A percentile compares a stretch with the other conserved stretches of the same genome.
These are phyloP conservation scores for Nemania serpens DNA, from an alignment of 2,329 filamentous ascomycete species.

Conservation along the genomic window DNA sequence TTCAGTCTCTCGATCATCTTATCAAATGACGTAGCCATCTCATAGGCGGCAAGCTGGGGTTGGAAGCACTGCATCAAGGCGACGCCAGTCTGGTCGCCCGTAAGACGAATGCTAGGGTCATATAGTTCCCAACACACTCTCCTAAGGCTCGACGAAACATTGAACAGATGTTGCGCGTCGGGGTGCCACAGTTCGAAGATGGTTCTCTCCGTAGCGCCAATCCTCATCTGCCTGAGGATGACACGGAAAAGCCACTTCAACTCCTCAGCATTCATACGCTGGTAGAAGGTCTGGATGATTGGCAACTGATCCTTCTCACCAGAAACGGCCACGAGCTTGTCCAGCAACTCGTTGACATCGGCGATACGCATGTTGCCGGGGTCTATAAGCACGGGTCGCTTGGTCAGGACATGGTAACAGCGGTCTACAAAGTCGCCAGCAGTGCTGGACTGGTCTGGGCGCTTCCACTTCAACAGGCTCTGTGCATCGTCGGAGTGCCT, in stretches of 20 bases:
- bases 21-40: slow-evolving; percentile 76
- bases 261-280: slow-evolving; percentile 90
- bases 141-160: slow-evolving; percentile 85
- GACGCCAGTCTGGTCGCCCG: slow-evolving; percentile 75
- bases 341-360: slow-evolving; percentile 86
- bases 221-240: slow-evolving; percentile 77
- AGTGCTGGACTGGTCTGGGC: slow-evolving; percentile 65
- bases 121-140: slow-evolving; percentile 94
- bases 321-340: slow-evolving; percentile 73
- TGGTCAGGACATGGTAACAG: slow-evolving; percentile 84
- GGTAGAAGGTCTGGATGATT: slow-evolving; percentile 84
- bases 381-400: slow-evolving; percentile 75
- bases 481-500: slow-evolving; percentile 87
- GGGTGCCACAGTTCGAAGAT: slow-evolving; percentile 83
- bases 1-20: slow-evolving; percentile 73
- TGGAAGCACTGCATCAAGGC: slow-evolving; percentile 94
- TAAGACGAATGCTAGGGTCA: slow-evolving; percentile 72
- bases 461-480: slow-evolving; percentile 87
- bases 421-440: slow-evolving; percentile 92
- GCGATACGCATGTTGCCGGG: slow-evolving; percentile 82
- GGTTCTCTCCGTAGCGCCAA: slow-evolving; percentile 84
- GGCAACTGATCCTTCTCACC: slow-evolving; percentile 84
- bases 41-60: slow-evolving; percentile 91
- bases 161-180: slow-evolving; percentile 79
- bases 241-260: slow-evolving; percentile 94